A percentile compares a stretch with the other conserved stretches of the same genome.
These are phyloP conservation scores for Plasmodium knowlesi DNA, from an alignment of 169 alveolate species.

Conservation along the genomic window DNA sequence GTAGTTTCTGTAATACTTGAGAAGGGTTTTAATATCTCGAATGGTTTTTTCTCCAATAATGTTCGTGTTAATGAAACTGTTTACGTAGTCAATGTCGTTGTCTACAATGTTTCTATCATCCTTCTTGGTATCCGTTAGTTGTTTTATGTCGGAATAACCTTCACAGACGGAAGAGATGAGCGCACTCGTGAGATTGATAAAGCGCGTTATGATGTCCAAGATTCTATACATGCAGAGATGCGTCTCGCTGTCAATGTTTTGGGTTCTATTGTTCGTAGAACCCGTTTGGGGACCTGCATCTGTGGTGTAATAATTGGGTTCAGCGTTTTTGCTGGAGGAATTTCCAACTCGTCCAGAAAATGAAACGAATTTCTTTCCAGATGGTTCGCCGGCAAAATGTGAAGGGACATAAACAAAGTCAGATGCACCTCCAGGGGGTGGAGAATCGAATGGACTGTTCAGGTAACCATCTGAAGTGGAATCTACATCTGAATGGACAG, in stretches of 20 bases:
- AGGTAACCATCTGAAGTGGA: neutral
- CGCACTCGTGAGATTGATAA: slow-evolving; percentile 53
- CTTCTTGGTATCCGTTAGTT: slow-evolving; percentile 23
- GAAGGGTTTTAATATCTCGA: slow-evolving; percentile 53
- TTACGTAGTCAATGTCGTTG: slow-evolving; percentile 46
- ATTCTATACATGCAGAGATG: slow-evolving; percentile 41
- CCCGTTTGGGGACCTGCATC: neutral
- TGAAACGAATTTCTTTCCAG: neutral
- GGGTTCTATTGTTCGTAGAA: neutral
- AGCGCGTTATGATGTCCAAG: slow-evolving; percentile 48
- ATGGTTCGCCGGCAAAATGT: neutral
- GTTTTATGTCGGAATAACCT: slow-evolving; percentile 41
- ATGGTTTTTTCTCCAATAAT: slow-evolving; percentile 68
- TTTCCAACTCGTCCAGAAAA: neutral
- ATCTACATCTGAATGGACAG: neutral
- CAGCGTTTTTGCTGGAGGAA: neutral
- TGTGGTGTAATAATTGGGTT: neutral
- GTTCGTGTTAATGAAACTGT: slow-evolving; percentile 35
- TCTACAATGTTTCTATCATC: slow-evolving; percentile 15
- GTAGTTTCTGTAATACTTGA: slow-evolving; percentile 61
- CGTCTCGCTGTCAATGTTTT: slow-evolving; percentile 20
- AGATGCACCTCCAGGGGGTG: neutral
- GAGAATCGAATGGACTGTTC: neutral
- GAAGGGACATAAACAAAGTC: neutral
- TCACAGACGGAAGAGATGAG: slow-evolving; percentile 64